Evolutionary conservation across 345 rosid species (phyloP).

Genomic region (Eucalyptus curtisii): DNA sequence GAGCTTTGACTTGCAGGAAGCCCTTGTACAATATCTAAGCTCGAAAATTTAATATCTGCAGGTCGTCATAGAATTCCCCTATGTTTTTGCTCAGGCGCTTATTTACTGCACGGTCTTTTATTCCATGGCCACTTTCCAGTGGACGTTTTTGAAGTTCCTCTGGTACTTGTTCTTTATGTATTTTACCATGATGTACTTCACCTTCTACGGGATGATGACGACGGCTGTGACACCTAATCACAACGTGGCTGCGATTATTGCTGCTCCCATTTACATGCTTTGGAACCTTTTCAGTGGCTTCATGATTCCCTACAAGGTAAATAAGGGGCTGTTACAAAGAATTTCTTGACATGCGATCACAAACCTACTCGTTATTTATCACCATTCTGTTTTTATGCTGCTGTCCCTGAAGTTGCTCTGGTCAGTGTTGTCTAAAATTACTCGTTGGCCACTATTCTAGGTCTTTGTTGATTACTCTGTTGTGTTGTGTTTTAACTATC

Average conservation of each 20-base stretch:
- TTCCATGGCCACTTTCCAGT: constrained; percentile 82
- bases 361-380: not conserved
- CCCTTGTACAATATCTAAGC: not conserved
- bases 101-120: constrained; percentile 77
- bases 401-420: not conserved
- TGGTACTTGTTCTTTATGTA: constrained; percentile 97
- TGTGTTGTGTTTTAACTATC: not conserved
- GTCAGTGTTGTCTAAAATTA: not conserved
- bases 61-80: constrained; percentile 93
- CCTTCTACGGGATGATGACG: constrained; percentile 97
- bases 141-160: constrained; percentile 69
- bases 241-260: constrained; percentile 76
- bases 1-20: not conserved
- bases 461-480: not conserved
- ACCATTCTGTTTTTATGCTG: not conserved
- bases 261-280: constrained; percentile 97
- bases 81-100: constrained; percentile 65
- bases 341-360: not conserved
- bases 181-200: constrained; percentile 78
- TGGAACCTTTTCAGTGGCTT: constrained; percentile 99
- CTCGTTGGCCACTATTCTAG: not conserved
- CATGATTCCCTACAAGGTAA: constrained; percentile 94
- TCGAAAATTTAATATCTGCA: not conserved
- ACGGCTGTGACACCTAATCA: constrained; percentile 96
- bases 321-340: not conserved